A percentile compares a stretch with the other conserved stretches of the same genome.
These are phyloP conservation scores for Leccinum griseonigrum DNA, from an alignment of 1,284 basidiomycete species.

Conservation along the genomic window DNA sequence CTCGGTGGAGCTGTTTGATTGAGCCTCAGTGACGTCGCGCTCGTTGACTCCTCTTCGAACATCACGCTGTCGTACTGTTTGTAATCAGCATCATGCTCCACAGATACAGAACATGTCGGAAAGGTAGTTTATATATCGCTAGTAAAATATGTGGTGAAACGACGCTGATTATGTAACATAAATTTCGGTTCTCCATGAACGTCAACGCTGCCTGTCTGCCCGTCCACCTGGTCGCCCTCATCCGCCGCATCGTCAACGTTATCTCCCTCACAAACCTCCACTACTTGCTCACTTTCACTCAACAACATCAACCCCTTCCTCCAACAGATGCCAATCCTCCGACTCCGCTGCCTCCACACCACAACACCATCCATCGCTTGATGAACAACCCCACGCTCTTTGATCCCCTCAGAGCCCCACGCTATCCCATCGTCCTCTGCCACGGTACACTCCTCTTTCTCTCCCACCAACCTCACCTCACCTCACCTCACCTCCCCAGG, in stretches of 20 bases:
- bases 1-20: constrained; percentile 17
- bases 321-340: not conserved
- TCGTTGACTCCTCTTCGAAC: constrained; percentile 2
- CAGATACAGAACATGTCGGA: not conserved
- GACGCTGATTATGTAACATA: too few relatives aligned
- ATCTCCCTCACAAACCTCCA: constrained; percentile 45
- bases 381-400: constrained; percentile 72
- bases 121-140: not conserved
- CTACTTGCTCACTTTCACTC: not conserved
- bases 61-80: not conserved
- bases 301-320: not conserved
- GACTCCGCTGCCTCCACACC: constrained; percentile 10
- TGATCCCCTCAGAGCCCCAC: constrained; percentile 74
- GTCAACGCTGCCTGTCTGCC: constrained; percentile 52
- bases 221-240: constrained; percentile 53
- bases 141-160: too few relatives aligned
- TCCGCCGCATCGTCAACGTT: constrained; percentile 64
- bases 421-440: constrained; percentile 91
- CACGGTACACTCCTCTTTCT: constrained; percentile 65
- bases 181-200: constrained; percentile 9
- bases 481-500: constrained; percentile 47
- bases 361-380: constrained; percentile 68
- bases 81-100: not conserved
- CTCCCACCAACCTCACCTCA: constrained; percentile 9
- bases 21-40: not conserved